Base-by-base conservation (phyloP, 1,139 yeast species). In the Taphrina communis region DNA sequence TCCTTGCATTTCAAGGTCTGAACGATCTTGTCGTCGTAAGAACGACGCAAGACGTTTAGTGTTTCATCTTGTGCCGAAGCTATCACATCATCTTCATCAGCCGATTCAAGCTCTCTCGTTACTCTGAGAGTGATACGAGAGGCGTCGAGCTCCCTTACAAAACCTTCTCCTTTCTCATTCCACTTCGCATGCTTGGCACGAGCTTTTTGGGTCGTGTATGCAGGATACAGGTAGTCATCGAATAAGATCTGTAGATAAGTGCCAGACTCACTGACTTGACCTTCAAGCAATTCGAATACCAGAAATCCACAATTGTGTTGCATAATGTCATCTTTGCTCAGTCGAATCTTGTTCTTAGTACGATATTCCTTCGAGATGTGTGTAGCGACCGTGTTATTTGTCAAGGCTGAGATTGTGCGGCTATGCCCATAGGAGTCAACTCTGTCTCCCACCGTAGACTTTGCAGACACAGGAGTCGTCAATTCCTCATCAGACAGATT, bases 251-350 rank as follows among this genome's bases (percentile, higher is more conserved):
- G 96, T 46, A 93, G 80, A 75, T 82, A 89, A 6, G 85, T 81
- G 70, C 84, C 86, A 46, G 82, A 82, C 72, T 83, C 82, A 57
- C 84, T 78, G 52, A 88, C 77, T 46, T 80, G 82, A 68, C 88
- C 90, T 41, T 86, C 86, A 46, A 86, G 77, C 50, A 94, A 76
- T 66, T 90, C 87, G 73, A 83, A 84, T 1, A 88, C 88, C 69
- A 93, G 81, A 25, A 92, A 86, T 81, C 99, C 99, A 62, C 90
- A 82, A 72, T 85, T 83, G 76, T 86, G 84, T 53, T 84, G 82
- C 46, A 86, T 69, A 66, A 90, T 80, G 75, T 93, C 87, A 11
- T 85, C 86, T 69, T 90, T 79, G 0, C 88, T 80, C 74, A 93
- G 80, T 70, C 84, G 85, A 73, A 85, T 78, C 77, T 87, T 88